Conservation (phyloP, 805 yeast species). For the Sungouiozyma ichnusensis region DNA sequence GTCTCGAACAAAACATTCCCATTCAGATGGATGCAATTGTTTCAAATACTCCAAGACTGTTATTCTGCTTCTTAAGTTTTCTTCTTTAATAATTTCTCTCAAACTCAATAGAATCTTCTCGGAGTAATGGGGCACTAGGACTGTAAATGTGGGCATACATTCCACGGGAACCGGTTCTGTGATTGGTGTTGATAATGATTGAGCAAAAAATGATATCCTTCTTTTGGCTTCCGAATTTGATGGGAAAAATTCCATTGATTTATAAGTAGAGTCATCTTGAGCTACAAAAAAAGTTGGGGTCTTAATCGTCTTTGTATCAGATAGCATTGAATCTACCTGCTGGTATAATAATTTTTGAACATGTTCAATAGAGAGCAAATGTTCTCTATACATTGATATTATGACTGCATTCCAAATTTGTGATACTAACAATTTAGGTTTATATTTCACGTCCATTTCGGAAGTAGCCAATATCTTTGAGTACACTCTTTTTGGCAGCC, state of each 20-base stretch:
- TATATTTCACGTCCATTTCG: slow-evolving; percentile 36
- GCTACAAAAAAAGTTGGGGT: slow-evolving; percentile 75
- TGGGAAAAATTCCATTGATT: slow-evolving; percentile 43
- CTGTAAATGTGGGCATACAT: slow-evolving; percentile 74
- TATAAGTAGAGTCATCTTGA: slow-evolving; percentile 66
- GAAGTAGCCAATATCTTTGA: slow-evolving; percentile 53
- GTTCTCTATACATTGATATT: slow-evolving; percentile 74
- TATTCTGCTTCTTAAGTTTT: slow-evolving; percentile 45
- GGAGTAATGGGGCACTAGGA: slow-evolving; percentile 75
- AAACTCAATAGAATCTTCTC: slow-evolving; percentile 71
- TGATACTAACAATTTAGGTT: slow-evolving; percentile 48
- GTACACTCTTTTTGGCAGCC: slow-evolving; percentile 65
- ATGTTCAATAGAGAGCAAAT: slow-evolving; percentile 62
- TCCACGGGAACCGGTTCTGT: slow-evolving; percentile 57
- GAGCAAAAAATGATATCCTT: slow-evolving; percentile 81
- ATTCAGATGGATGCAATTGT: slow-evolving; percentile 59
- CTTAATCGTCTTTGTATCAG: slow-evolving; percentile 36
- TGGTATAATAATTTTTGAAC: slow-evolving; percentile 56
- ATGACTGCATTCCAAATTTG: slow-evolving; percentile 81
- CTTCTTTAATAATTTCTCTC: slow-evolving; percentile 68
- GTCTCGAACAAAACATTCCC: slow-evolving; percentile 74
- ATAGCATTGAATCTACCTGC: slow-evolving; percentile 30
- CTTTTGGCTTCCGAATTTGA: slow-evolving; percentile 69
- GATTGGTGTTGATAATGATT: slow-evolving; percentile 77
- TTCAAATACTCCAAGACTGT: slow-evolving; percentile 76